Conservation (phyloP, 1,139 yeast species). For the Hansenula sp. region DNA sequence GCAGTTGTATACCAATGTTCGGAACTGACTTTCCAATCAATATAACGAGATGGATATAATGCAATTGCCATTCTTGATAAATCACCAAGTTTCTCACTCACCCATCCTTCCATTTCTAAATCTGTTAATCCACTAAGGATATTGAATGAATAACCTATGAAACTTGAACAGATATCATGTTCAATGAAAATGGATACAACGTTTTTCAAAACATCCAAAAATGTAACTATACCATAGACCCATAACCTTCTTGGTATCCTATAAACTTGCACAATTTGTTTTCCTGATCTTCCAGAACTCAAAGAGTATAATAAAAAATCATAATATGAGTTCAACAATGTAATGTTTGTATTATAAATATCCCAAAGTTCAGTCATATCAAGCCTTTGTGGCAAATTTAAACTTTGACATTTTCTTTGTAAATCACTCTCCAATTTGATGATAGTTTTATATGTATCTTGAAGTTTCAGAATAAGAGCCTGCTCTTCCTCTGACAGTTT, state of each 20-base stretch:
- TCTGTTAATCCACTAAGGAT: slow-evolving; percentile 30
- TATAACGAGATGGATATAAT: slow-evolving; percentile 66
- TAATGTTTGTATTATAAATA: slow-evolving; percentile 62
- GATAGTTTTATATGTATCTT: slow-evolving; percentile 68
- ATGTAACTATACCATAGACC: slow-evolving; percentile 81
- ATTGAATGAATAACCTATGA: slow-evolving; percentile 34
- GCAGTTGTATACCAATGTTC: slow-evolving; percentile 74
- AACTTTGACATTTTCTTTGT: slow-evolving; percentile 57
- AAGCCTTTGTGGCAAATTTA: slow-evolving; percentile 45
- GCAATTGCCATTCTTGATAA: slow-evolving; percentile 82
- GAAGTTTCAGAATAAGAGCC: slow-evolving; percentile 61
- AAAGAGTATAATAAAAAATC: slow-evolving; percentile 68
- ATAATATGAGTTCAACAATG: slow-evolving; percentile 62
- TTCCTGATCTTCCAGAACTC: slow-evolving; percentile 71
- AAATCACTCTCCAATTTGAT: slow-evolving; percentile 64
- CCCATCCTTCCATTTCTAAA: slow-evolving; percentile 66
- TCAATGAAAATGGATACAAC: slow-evolving; percentile 51
- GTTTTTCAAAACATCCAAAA: slow-evolving; percentile 73
- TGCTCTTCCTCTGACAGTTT: slow-evolving; percentile 53
- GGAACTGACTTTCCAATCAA: slow-evolving; percentile 78
- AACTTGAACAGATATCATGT: slow-evolving; percentile 37
- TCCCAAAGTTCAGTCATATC: slow-evolving; percentile 62
- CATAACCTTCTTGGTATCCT: slow-evolving; percentile 75
- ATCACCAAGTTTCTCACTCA: slow-evolving; percentile 75
- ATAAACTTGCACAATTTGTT: slow-evolving; percentile 68